phyloP scores from a whole-genome alignment of 2,329 filamentous ascomycete genomes.

The Aspergillus aculeatinus region DNA sequence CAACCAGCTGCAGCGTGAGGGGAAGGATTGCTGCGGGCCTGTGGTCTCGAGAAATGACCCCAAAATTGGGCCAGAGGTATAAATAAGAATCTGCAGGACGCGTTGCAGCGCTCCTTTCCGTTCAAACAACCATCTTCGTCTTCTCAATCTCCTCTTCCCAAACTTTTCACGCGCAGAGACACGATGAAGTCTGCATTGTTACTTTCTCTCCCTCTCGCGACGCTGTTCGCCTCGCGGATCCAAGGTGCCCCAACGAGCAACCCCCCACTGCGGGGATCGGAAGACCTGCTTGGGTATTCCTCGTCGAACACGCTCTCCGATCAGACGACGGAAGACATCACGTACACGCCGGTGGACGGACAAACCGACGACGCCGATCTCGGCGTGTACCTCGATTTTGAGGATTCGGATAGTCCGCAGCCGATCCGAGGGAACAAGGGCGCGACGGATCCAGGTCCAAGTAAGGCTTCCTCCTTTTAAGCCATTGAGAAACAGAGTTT shows the following conservation, averaged over 20 bases:
- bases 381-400: conserved; percentile 57
- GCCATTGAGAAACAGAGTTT: too few species aligned
- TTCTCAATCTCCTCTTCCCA: background rate
- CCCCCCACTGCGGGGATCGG: conserved; percentile 30
- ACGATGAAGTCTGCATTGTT: conserved; percentile 15
- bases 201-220: conserved; percentile 5
- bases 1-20: background rate
- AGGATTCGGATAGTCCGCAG: conserved; percentile 52
- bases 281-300: conserved; percentile 41
- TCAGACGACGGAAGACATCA: conserved; percentile 36
- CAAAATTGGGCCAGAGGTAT: background rate
- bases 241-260: conserved; percentile 23
- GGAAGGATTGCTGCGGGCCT: background rate
- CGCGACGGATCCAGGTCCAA: conserved; percentile 54
- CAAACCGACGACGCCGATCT: conserved; percentile 53
- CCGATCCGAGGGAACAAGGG: conserved; percentile 55
- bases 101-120: background rate
- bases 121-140: background rate
- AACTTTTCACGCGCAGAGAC: background rate
- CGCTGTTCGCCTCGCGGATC: background rate
- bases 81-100: background rate
- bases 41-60: background rate
- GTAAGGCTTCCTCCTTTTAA: conserved; percentile 24
- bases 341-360: conserved; percentile 48
- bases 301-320: conserved; percentile 36